Evolutionary conservation across 176 grass and related monocot species (phyloP).

Genomic region (Triticum monococcum): DNA sequence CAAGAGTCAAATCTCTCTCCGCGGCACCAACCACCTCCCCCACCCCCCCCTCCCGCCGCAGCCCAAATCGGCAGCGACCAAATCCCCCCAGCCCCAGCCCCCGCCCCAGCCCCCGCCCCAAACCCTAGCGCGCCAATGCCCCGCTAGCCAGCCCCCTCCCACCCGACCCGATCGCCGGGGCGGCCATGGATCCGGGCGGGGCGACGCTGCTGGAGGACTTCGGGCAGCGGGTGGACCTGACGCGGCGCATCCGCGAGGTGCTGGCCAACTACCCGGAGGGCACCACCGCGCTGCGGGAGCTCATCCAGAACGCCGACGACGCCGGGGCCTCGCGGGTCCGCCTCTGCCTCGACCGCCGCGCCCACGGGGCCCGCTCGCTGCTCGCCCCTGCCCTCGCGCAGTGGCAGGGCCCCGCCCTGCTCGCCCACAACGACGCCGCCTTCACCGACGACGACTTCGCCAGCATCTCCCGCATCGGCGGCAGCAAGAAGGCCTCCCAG

Average conservation of each 20-base stretch:
- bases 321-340: conserved; percentile 73
- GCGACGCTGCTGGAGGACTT: conserved; percentile 79
- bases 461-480: conserved; percentile 86
- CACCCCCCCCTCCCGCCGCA: not conserved
- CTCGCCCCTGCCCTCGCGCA: conserved; percentile 71
- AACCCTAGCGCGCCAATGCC: conserved; percentile 34
- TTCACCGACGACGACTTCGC: conserved; percentile 96
- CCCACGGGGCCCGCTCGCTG: conserved; percentile 53
- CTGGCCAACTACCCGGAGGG: conserved; percentile 91
- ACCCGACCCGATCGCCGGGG: not conserved
- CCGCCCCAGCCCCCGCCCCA: too few relatives aligned
- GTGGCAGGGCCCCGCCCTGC: conserved; percentile 90
- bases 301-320: conserved; percentile 93
- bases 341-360: conserved; percentile 91
- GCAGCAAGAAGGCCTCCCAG: conserved; percentile 90
- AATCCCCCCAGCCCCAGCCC: not conserved
- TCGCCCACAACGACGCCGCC: conserved; percentile 74
- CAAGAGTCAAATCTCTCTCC: conserved; percentile 16
- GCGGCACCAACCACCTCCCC: not conserved
- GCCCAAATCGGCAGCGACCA: conserved; percentile 28
- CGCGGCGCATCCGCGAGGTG: conserved; percentile 89
- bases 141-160: conserved; percentile 5
- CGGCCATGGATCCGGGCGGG: conserved; percentile 32
- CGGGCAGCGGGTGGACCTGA: conserved; percentile 88
- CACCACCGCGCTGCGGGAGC: conserved; percentile 86